Conservation (phyloP, 1,284 basidiomycete species). For the Melampsora larici-populina region DNA sequence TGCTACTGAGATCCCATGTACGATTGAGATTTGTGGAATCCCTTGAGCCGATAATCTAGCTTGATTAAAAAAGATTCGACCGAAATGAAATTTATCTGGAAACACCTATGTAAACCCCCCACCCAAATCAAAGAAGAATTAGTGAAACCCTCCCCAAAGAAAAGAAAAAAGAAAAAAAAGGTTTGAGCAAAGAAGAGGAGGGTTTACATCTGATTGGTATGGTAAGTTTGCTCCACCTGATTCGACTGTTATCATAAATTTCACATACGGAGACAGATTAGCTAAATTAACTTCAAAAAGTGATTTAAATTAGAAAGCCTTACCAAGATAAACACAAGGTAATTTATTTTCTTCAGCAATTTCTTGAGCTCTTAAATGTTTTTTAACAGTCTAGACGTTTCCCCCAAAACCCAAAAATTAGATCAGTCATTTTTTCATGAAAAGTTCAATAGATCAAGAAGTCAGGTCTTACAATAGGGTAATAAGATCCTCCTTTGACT, state of each 20-base stretch:
- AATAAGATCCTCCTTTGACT: slow-evolving; percentile 88
- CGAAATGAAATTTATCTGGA: slow-evolving; percentile 88
- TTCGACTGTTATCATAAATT: slow-evolving; percentile 72
- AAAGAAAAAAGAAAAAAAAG: background rate
- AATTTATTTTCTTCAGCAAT: slow-evolving; percentile 83
- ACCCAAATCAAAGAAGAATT: slow-evolving; percentile 47
- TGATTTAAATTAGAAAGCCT: slow-evolving; percentile 43
- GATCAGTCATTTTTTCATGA: no score
- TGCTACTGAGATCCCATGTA: slow-evolving; percentile 91
- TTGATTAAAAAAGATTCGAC: slow-evolving; percentile 96
- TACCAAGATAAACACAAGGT: slow-evolving; percentile 88
- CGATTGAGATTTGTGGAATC: slow-evolving; percentile 86
- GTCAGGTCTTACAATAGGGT: slow-evolving; percentile 72
- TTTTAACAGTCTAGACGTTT: slow-evolving; percentile 68
- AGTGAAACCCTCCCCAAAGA: no score
- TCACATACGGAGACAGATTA: no score
- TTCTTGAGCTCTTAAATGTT: slow-evolving; percentile 88
- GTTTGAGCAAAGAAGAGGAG: slow-evolving; percentile 54
- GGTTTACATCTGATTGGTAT: slow-evolving; percentile 72
- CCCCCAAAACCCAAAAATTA: background rate
- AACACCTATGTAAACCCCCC: slow-evolving; percentile 60
- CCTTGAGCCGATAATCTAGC: slow-evolving; percentile 84
- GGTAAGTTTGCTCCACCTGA: slow-evolving; percentile 90
- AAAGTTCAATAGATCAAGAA: no score
- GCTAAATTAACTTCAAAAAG: slow-evolving; percentile 9